phyloP scores from a whole-genome alignment of 2,329 filamentous ascomycete species.

The Lanzia echinophila region DNA sequence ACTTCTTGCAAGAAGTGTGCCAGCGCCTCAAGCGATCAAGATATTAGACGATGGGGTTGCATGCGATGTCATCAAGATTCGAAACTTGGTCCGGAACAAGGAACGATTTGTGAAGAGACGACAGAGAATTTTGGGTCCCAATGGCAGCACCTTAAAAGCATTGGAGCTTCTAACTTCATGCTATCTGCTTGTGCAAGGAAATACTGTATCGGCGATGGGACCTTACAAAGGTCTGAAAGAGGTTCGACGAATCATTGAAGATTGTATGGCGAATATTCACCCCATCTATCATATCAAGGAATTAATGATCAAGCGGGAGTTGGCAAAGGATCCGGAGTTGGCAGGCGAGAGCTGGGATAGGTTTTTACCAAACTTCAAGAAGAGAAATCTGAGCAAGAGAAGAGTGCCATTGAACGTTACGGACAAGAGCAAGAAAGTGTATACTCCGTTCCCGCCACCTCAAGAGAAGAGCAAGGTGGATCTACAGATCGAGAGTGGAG shows the following conservation, averaged over 20 bases:
- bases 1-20: constrained; percentile 82
- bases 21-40: constrained; percentile 86
- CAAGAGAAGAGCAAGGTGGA: constrained; percentile 99
- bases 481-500: constrained; percentile 92
- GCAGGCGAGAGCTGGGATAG: constrained; percentile 89
- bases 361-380: constrained; percentile 97
- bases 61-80: constrained; percentile 94
- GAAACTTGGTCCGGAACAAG: constrained; percentile 84
- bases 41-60: constrained; percentile 89
- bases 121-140: constrained; percentile 85
- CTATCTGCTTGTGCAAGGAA: constrained; percentile 93
- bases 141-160: constrained; percentile 88
- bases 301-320: constrained; percentile 87
- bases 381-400: constrained; percentile 78
- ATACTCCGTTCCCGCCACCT: constrained; percentile 94
- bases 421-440: constrained; percentile 89
- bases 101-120: constrained; percentile 92
- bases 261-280: constrained; percentile 94
- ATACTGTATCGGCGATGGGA: constrained; percentile 89
- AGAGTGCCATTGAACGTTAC: constrained; percentile 76
- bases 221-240: constrained; percentile 91
- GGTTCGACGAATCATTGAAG: constrained; percentile 79
- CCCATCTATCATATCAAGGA: constrained; percentile 91
- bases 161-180: constrained; percentile 85
- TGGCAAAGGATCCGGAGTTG: constrained; percentile 82